Conservation (phyloP, 345 rosid species). For the Moricandia arvensis region DNA sequence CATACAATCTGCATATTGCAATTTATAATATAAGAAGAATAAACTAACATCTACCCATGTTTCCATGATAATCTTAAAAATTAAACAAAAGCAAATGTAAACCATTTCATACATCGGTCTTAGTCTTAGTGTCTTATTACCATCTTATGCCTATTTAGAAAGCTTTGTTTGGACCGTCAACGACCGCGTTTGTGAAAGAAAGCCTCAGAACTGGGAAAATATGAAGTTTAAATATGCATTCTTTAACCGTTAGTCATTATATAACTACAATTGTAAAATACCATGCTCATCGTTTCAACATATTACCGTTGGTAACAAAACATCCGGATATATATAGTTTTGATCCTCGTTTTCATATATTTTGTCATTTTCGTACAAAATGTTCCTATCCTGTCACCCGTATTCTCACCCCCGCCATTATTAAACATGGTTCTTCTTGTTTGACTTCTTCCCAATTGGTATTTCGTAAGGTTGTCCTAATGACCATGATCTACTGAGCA, state of each 20-base stretch:
- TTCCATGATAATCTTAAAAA: conserved; percentile 10
- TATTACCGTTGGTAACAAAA: too few species aligned
- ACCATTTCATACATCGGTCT: background rate
- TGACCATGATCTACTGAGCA: too few species aligned
- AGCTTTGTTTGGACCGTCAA: background rate
- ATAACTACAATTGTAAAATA: background rate
- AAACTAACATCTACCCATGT: conserved; percentile 30
- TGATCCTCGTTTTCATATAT: too few species aligned
- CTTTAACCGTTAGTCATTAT: background rate
- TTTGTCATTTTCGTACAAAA: too few species aligned
- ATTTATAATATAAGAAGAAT: background rate
- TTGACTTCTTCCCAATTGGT: too few species aligned
- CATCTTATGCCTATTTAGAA: background rate
- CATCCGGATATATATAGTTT: too few species aligned
- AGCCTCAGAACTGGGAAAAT: background rate
- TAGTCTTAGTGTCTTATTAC: background rate
- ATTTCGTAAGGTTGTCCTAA: too few species aligned
- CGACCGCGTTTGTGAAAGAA: background rate
- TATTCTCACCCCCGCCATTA: too few species aligned
- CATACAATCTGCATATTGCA: conserved; percentile 6
- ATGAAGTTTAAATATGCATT: background rate
- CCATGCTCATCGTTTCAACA: background rate
- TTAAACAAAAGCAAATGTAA: background rate
- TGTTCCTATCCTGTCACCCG: too few species aligned
- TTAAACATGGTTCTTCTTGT: too few species aligned